phyloP scores from a whole-genome alignment of 2,329 filamentous ascomycete genomes.

The Claviceps humidiphila region DNA sequence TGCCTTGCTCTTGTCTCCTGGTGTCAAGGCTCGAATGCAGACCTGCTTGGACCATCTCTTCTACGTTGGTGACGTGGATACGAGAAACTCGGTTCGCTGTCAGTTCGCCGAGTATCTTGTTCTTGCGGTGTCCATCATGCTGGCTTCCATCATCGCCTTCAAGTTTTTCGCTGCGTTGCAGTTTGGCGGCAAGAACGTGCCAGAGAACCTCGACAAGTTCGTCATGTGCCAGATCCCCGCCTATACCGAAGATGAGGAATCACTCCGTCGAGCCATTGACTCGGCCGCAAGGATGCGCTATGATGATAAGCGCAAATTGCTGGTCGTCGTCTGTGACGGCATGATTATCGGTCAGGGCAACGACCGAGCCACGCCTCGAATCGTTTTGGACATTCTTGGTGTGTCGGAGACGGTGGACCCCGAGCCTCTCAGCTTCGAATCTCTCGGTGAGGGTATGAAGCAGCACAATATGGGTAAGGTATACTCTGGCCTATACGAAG shows the following conservation, averaged over 20 bases:
- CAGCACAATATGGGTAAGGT: constrained; percentile 99
- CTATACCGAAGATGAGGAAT: constrained; percentile 97
- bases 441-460: constrained; percentile 86
- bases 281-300: constrained; percentile 92
- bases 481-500: constrained; percentile 94
- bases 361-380: constrained; percentile 85
- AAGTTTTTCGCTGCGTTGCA: constrained; percentile 96
- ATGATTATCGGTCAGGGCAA: constrained; percentile 99
- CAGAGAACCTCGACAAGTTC: constrained; percentile 96
- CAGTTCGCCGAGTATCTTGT: constrained; percentile 83
- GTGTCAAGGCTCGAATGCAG: constrained; percentile 54
- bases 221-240: constrained; percentile 95
- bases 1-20: constrained; percentile 44
- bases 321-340: constrained; percentile 87
- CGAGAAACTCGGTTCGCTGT: constrained; percentile 72
- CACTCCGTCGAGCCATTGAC: constrained; percentile 89
- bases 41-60: constrained; percentile 87
- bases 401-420: constrained; percentile 90
- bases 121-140: constrained; percentile 66
- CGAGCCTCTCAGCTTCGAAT: constrained; percentile 92
- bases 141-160: constrained; percentile 76
- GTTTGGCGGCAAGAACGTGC: constrained; percentile 79
- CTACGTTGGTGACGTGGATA: constrained; percentile 85
- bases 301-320: constrained; percentile 93
- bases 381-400: constrained; percentile 92